Conservation (phyloP, 2,329 filamentous ascomycete species). For the Bipolaris oryzae region DNA sequence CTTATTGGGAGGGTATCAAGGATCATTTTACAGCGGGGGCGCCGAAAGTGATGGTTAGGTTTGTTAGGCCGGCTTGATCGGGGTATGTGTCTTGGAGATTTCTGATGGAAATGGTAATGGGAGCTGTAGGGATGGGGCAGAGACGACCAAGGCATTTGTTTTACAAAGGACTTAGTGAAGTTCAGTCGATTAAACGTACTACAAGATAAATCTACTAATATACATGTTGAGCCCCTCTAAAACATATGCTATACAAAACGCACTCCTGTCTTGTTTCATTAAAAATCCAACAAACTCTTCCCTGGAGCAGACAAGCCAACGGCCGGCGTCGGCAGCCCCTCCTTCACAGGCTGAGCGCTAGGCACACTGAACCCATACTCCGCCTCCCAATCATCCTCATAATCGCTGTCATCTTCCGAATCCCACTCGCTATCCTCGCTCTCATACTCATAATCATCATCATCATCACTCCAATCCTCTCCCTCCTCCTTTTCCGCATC, state of each 20-base stretch:
- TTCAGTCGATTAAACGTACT: not conserved
- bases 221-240: not conserved
- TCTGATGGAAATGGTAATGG: not conserved
- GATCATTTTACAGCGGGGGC: slow-evolving; percentile 36
- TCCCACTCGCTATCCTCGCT: slow-evolving; percentile 15
- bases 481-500: not conserved
- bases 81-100: not conserved
- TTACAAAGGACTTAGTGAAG: not conserved
- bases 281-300: slow-evolving; percentile 11
- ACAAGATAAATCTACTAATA: not conserved
- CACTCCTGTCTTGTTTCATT: not conserved
- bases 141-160: not conserved
- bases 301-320: not conserved
- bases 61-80: slow-evolving; percentile 9
- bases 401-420: slow-evolving; percentile 15
- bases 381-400: slow-evolving; percentile 17
- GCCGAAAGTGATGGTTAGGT: slow-evolving; percentile 22
- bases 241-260: too few species aligned
- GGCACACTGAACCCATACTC: slow-evolving; percentile 12
- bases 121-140: not conserved
- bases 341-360: not conserved
- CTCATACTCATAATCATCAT: slow-evolving; percentile 12
- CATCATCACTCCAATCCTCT: slow-evolving; percentile 10
- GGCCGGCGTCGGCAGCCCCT: not conserved
- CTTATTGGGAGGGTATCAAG: slow-evolving; percentile 27